A percentile compares a stretch with the other conserved stretches of the same genome.
Conservation (phyloP, 2,329 filamentous ascomycete species). For the Phyllosticta paracitricarpa region DNA sequence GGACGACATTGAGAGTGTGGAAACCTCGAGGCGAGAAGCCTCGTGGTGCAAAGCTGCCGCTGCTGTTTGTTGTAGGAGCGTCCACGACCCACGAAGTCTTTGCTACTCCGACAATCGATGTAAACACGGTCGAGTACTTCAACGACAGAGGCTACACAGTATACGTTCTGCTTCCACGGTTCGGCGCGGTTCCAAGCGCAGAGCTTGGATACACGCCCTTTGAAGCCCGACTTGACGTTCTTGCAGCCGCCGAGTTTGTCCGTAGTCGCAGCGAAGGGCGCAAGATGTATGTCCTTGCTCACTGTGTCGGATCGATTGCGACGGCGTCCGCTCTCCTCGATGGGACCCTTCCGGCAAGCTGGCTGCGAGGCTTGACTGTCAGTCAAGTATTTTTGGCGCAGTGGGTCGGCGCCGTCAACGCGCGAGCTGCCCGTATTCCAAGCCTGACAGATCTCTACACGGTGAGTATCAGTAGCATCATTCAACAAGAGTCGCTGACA, state of each 20-base stretch:
- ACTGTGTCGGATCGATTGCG: constrained; percentile 56
- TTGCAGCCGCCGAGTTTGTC: constrained; percentile 46
- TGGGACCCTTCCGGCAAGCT: constrained; percentile 47
- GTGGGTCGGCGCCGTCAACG: constrained; percentile 46
- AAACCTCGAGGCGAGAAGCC: constrained; percentile 24
- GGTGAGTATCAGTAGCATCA: not conserved
- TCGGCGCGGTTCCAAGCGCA: constrained; percentile 43
- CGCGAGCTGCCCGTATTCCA: constrained; percentile 37
- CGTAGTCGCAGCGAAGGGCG: constrained; percentile 24
- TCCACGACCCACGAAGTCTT: constrained; percentile 55
- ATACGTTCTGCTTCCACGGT: constrained; percentile 49
- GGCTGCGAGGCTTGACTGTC: constrained; percentile 49
- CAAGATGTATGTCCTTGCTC: constrained; percentile 48
- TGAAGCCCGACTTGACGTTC: constrained; percentile 50
- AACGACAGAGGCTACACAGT: constrained; percentile 50
- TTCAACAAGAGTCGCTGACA: not conserved
- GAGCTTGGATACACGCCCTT: constrained; percentile 48
- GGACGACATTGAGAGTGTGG: constrained; percentile 48
- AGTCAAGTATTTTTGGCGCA: constrained; percentile 57
- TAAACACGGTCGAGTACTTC: constrained; percentile 55
- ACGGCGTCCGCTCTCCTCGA: constrained; percentile 50
- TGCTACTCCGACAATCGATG: constrained; percentile 52
- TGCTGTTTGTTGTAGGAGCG: constrained; percentile 54
- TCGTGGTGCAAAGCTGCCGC: constrained; percentile 20
- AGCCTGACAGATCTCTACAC: constrained; percentile 6